Base-by-base conservation (phyloP, 2,329 filamentous ascomycete species). In the Trichophyton rubrum region DNA sequence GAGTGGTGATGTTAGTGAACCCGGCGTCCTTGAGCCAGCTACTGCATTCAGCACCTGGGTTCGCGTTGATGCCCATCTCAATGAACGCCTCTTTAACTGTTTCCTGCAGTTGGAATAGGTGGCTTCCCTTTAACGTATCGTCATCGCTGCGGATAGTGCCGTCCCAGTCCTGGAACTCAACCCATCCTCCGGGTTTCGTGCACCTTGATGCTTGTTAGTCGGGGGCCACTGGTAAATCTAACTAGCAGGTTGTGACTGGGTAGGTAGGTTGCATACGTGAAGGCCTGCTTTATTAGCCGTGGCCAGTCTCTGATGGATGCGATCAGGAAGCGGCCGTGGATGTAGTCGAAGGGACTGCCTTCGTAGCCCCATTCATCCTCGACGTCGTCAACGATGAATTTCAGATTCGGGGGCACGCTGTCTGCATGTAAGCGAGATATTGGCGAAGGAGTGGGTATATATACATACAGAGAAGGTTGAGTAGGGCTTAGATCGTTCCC, bases 241-340 rank as follows among this genome's bases (percentile, higher is more conserved):
- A 27, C 3, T 8, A 30, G 27, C 27, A 30, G 27, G 6, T 6
- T 30, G 6, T 30, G 7, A 30, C 27, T 30, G 5, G 24, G 4
- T 27, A 7, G 27, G 33, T 3, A 13, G 33, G 9, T 13, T 27
- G 6, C 15, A 17, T 47, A 59, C 57, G 22, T 22, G 22, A 59
- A 49, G 6, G 57, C 40, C 58, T 53, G 58, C 7, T 27, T 8
- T 40, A 38, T 35, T 0, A 84, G 68, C 13, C 67, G 73, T 1
- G 74, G 74, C 81, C 82, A 85, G 66, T 84, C 75, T 56, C 76
- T 79, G 61, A 85, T 79, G 1, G 78, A 80, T 74, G 80, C 77
- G 13, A 80, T 78, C 1, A 80, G 79, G 60, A 82, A 78, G 2
- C 83, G 76, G n/a, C 79, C 78, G 67, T 85, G 82, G 38, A 85